Evolutionary conservation across 805 yeast genomes (phyloP).

Genomic region (Pichia deserticola): DNA sequence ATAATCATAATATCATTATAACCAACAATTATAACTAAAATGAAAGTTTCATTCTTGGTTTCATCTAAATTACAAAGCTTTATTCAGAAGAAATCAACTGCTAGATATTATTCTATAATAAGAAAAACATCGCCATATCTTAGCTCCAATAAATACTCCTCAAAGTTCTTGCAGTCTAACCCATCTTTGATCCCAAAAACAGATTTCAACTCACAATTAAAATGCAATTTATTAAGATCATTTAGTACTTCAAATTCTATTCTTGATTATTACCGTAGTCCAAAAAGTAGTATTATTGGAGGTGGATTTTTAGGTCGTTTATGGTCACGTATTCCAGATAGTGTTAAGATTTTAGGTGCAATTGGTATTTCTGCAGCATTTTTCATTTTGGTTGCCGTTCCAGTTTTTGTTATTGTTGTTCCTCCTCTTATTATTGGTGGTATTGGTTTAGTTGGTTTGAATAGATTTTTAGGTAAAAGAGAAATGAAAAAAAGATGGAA

Average conservation of each 20-base stretch:
- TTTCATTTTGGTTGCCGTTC: slow-evolving; percentile 27
- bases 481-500: slow-evolving; percentile 20
- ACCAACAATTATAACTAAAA: too few species aligned
- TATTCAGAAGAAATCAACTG: too few species aligned
- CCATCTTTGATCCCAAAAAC: not conserved
- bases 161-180: not conserved
- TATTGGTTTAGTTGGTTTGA: slow-evolving; percentile 12
- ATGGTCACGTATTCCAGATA: slow-evolving; percentile 23
- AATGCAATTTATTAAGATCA: not conserved
- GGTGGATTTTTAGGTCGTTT: slow-evolving; percentile 10
- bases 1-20: too few species aligned
- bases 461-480: slow-evolving; percentile 8
- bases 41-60: too few species aligned
- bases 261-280: slow-evolving; percentile 16
- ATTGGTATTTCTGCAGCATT: slow-evolving; percentile 22
- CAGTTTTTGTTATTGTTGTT: slow-evolving; percentile 23
- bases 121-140: not conserved
- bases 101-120: not conserved
- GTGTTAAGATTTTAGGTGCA: slow-evolving; percentile 21
- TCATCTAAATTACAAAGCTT: too few species aligned
- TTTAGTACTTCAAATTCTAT: not conserved
- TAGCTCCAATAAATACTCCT: not conserved
- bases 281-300: slow-evolving; percentile 16
- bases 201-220: not conserved
- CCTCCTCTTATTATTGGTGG: slow-evolving; percentile 28